phyloP scores from a whole-genome alignment of 2,329 filamentous ascomycete genomes.

The Dichotomopilus funicola region DNA sequence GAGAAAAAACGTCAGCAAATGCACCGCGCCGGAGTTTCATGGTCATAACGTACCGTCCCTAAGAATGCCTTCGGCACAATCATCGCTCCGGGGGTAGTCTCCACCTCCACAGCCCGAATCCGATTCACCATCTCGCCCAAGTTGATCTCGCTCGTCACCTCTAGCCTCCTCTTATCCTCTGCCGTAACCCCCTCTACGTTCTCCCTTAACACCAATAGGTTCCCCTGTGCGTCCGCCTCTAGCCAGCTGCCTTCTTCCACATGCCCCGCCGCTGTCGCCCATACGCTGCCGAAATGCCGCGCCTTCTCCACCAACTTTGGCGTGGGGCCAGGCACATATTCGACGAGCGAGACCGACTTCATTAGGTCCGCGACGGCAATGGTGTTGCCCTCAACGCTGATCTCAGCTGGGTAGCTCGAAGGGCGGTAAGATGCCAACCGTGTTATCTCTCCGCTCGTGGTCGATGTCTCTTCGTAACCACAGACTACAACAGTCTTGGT shows the following conservation, averaged over 20 bases:
- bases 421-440: slow-evolving; percentile 74
- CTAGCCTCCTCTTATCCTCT: slow-evolving; percentile 64
- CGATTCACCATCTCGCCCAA: slow-evolving; percentile 91
- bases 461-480: slow-evolving; percentile 50
- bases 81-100: slow-evolving; percentile 55
- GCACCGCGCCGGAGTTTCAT: not conserved
- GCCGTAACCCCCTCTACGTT: slow-evolving; percentile 66
- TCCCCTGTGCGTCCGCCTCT: slow-evolving; percentile 80
- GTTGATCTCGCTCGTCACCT: slow-evolving; percentile 72
- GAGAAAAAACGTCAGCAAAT: not conserved
- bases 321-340: slow-evolving; percentile 56
- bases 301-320: slow-evolving; percentile 66
- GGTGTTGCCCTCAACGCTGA: slow-evolving; percentile 64
- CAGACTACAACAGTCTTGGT: slow-evolving; percentile 72
- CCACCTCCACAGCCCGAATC: slow-evolving; percentile 68
- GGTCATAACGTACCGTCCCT: slow-evolving; percentile 62
- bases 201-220: slow-evolving; percentile 71
- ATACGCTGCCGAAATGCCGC: slow-evolving; percentile 73
- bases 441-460: slow-evolving; percentile 50
- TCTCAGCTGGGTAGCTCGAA: slow-evolving; percentile 74
- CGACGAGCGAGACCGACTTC: slow-evolving; percentile 79
- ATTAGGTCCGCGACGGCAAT: slow-evolving; percentile 89
- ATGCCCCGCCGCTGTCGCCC: slow-evolving; percentile 72
- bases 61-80: slow-evolving; percentile 81
- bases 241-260: slow-evolving; percentile 71